Base-by-base conservation (phyloP, 2,329 filamentous ascomycete species). In the Botryotinia narcissicola region DNA sequence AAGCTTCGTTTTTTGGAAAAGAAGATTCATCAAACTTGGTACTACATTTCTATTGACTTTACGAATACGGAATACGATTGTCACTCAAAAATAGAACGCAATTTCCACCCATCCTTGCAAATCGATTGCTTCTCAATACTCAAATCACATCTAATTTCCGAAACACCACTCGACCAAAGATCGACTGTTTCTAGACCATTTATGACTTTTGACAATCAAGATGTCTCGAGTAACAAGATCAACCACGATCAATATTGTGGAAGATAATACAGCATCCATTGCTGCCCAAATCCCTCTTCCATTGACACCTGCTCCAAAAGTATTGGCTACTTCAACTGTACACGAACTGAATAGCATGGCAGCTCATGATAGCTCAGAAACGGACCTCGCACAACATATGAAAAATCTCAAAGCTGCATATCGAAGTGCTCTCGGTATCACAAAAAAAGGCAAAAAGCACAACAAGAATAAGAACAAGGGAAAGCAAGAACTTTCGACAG, bases 331-430 rank as follows among this genome's bases (percentile, higher is more conserved):
- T 14, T 59, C 60, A 42, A 61, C 57, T 40, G 75, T 76, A 66
- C 71, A 77, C 70, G 69, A 60, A 64, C n/a, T 71, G 5, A 75
- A 76, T 72, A n/a, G 68, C 48, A 77, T 79, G 74, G 62, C 71
- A 29, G 73, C 74, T 32, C 74, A 75, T 44, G 54, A 74, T 40
- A 71, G 59, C 46, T 76, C 79, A 60, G 79, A 78, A 16, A 73
- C 74, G 59, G 67, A 74, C 29, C 68, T 79, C 16, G 76, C 76
- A 37, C 75, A 75, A 37, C 77, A 81, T 64, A 67, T 81, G 46
- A 80, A 79, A 72, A 75, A 75, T 57, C 75, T 81, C 40, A 81
- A 81, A 73, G 79, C 80, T 62, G 80, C 80, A 37, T 81, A 81
- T 74, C 76, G 78, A 71, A 77, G 63, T 64, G 80, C 80, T 54